Conservation (phyloP, 169 alveolate species). For the Plasmodium falciparum region DNA sequence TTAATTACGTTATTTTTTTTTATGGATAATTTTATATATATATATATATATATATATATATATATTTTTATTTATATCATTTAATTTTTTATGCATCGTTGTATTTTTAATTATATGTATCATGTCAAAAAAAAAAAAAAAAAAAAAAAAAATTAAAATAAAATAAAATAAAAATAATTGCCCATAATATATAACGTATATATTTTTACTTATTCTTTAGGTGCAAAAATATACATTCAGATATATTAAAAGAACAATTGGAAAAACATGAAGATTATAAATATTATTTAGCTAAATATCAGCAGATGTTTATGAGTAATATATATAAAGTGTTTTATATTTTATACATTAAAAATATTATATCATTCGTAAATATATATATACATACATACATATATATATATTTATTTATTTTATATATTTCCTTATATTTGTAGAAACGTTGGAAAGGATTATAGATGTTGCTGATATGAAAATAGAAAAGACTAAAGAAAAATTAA, state of each 20-base stretch:
- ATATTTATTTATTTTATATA: slow-evolving; percentile 5
- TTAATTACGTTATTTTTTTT: no score
- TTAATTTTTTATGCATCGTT: no score
- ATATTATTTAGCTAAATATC: slow-evolving; percentile 64
- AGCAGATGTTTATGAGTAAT: slow-evolving; percentile 76
- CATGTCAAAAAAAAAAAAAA: slow-evolving; percentile 6
- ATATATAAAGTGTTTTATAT: not conserved
- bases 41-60: no score
- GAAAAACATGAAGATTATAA: slow-evolving; percentile 67
- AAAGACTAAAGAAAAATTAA: slow-evolving; percentile 57
- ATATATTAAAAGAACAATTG: slow-evolving; percentile 51
- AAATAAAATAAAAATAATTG: not conserved
- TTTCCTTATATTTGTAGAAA: slow-evolving; percentile 22
- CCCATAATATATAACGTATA: not conserved
- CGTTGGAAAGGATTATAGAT: slow-evolving; percentile 39
- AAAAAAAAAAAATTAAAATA: not conserved
- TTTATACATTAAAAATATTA: no score
- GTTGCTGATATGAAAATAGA: slow-evolving; percentile 59
- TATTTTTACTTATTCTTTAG: slow-evolving; percentile 14
- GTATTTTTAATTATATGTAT: no score
- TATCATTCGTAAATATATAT: slow-evolving; percentile 2
- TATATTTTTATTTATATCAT: no score
- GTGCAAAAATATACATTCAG: slow-evolving; percentile 70
- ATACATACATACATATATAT: not conserved
- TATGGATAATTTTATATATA: no score